Percentiles rank a stretch among this genome's conserved stretches.
Evolutionary conservation across 2,329 filamentous ascomycete species (phyloP).

Genomic region (Emericellopsis atlantica): DNA sequence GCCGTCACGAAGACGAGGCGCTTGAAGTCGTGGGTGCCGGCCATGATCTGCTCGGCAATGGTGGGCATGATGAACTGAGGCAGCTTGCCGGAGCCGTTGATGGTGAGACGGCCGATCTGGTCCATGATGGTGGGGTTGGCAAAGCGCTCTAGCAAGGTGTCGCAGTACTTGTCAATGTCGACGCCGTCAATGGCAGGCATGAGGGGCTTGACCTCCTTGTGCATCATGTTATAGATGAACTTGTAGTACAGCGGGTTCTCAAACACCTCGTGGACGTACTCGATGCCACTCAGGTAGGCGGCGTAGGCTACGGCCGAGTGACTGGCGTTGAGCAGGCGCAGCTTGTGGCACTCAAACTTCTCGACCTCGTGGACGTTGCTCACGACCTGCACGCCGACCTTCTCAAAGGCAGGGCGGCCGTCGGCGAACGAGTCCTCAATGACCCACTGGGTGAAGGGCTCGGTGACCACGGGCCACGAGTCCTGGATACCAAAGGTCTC

Average conservation of each 20-base stretch:
- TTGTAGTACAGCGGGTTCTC: slow-evolving; percentile 30
- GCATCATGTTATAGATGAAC: slow-evolving; percentile 42
- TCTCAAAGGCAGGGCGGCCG: slow-evolving; percentile 37
- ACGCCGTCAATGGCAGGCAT: slow-evolving; percentile 36
- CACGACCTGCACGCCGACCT: slow-evolving; percentile 39
- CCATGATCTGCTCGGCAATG: slow-evolving; percentile 32
- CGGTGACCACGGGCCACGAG: slow-evolving; percentile 39
- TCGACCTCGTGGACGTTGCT: slow-evolving; percentile 36
- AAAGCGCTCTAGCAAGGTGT: slow-evolving; percentile 39
- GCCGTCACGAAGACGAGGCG: slow-evolving; percentile 34
- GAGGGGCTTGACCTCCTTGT: slow-evolving; percentile 38
- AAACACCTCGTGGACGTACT: slow-evolving; percentile 42
- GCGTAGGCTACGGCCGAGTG: slow-evolving; percentile 40
- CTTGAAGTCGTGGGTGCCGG: slow-evolving; percentile 24
- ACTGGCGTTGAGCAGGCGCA: slow-evolving; percentile 38
- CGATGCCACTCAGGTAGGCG: slow-evolving; percentile 36
- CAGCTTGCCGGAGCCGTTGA: slow-evolving; percentile 40
- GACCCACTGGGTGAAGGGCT: slow-evolving; percentile 45
- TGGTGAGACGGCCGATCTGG: slow-evolving; percentile 35
- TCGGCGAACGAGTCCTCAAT: slow-evolving; percentile 38
- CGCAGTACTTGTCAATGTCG: slow-evolving; percentile 37
- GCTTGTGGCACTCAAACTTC: slow-evolving; percentile 43
- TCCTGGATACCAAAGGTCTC: slow-evolving; percentile 33
- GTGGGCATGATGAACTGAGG: slow-evolving; percentile 37
- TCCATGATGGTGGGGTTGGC: slow-evolving; percentile 44